Evolutionary conservation across 2,329 filamentous ascomycete genomes (phyloP).

Genomic region (Diaporthe sp.): DNA sequence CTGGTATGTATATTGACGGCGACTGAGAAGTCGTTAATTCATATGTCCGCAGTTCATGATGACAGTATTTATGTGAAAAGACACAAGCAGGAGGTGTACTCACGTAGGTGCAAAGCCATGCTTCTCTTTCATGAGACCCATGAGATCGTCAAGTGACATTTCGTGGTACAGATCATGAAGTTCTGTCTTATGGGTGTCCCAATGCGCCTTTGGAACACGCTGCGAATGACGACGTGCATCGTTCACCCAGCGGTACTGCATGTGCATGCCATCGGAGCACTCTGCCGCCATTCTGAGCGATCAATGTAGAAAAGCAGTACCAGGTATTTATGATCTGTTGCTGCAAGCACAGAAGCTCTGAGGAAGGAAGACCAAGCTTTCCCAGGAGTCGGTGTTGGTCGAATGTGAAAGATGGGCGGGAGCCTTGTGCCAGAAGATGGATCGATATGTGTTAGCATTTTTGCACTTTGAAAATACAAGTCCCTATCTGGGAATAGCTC

Average conservation of each 20-base stretch:
- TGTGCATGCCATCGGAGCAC: background rate
- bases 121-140: background rate
- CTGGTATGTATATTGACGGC: background rate
- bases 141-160: background rate
- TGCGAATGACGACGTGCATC: background rate
- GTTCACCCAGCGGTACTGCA: background rate
- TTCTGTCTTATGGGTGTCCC: background rate
- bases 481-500: background rate
- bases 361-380: background rate
- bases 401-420: background rate
- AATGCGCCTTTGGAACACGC: background rate
- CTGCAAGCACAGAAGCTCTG: background rate
- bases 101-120: background rate
- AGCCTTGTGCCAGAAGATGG: background rate
- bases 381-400: background rate
- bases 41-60: background rate
- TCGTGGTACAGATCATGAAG: background rate
- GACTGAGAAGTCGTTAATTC: background rate
- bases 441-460: background rate
- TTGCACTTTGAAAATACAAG: background rate
- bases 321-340: background rate
- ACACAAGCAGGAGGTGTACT: constrained; percentile 6
- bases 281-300: background rate
- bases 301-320: background rate
- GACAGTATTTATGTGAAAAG: background rate